These are phyloP conservation scores for Zizania latifolia DNA, from an alignment of 176 grass and related monocot genomes.

Conservation along the genomic window DNA sequence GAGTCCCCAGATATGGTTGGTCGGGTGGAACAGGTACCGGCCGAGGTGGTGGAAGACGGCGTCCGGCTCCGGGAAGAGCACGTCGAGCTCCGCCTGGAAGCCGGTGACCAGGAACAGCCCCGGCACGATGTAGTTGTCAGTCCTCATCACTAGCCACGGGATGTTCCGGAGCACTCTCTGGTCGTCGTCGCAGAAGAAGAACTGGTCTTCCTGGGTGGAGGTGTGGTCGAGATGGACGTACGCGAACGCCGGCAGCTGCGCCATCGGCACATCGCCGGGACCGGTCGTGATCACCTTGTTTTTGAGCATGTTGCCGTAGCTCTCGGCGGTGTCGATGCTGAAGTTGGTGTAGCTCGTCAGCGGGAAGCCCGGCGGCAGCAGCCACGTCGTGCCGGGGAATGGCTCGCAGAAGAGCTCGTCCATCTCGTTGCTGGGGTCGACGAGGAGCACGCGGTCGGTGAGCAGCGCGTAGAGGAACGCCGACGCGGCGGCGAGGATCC, in stretches of 20 bases:
- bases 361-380: constrained; percentile 43
- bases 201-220: neutral
- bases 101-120: constrained; percentile 37
- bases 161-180: constrained; percentile 30
- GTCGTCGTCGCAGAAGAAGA: constrained; percentile 55
- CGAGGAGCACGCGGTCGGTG: constrained; percentile 54
- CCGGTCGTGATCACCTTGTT: constrained; percentile 20
- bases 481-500: constrained; percentile 48
- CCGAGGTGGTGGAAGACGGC: constrained; percentile 50
- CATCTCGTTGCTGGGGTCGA: constrained; percentile 38
- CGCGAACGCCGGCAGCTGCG: neutral
- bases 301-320: constrained; percentile 43
- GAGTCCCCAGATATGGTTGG: constrained; percentile 61
- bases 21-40: constrained; percentile 54
- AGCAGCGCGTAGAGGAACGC: constrained; percentile 71
- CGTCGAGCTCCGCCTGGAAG: constrained; percentile 36
- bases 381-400: constrained; percentile 48
- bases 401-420: constrained; percentile 59
- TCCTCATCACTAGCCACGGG: constrained; percentile 48
- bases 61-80: constrained; percentile 46
- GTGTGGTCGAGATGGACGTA: constrained; percentile 40
- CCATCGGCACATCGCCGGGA: neutral
- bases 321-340: constrained; percentile 30
- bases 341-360: constrained; percentile 34
- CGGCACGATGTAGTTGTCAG: constrained; percentile 56